These are phyloP conservation scores for Hypoxylon subgilvum DNA, from an alignment of 495 filamentous ascomycete genomes.

Conservation along the genomic window DNA sequence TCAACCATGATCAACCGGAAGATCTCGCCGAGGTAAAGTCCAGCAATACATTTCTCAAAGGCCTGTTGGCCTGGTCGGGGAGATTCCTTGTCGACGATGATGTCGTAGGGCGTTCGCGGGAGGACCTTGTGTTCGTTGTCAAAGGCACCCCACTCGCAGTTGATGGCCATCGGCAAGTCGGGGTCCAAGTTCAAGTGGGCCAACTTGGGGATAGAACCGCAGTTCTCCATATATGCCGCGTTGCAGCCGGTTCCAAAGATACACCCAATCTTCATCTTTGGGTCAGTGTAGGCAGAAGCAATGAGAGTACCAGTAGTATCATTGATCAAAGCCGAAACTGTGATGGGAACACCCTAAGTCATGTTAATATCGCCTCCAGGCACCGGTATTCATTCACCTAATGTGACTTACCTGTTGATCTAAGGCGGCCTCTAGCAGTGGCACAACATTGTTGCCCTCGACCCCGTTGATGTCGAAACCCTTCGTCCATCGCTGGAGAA, in stretches of 20 bases:
- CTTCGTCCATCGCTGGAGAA: constrained; percentile 98
- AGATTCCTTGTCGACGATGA: constrained; percentile 88
- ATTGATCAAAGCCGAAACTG: constrained; percentile 91
- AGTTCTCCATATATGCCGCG: constrained; percentile 96
- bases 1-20: constrained; percentile 90
- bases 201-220: constrained; percentile 89
- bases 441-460: constrained; percentile 92
- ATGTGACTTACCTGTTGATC: constrained; percentile 69
- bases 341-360: constrained; percentile 82
- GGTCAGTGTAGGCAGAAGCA: constrained; percentile 92
- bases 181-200: constrained; percentile 91
- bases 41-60: constrained; percentile 98
- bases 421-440: constrained; percentile 85
- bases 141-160: constrained; percentile 98
- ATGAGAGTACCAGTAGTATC: constrained; percentile 99
- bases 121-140: constrained; percentile 95
- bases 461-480: constrained; percentile 97
- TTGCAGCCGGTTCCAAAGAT: constrained; percentile 99
- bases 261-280: constrained; percentile 89
- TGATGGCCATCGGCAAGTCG: constrained; percentile 92
- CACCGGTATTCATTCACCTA: constrained; percentile 13
- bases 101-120: constrained; percentile 83
- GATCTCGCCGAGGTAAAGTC: constrained; percentile 92
- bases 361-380: constrained; percentile 7
- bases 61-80: constrained; percentile 94